Evolutionary conservation across 129 eudicot genomes (phyloP).

Genomic region (Pseudognaphalium luteoalbum): DNA sequence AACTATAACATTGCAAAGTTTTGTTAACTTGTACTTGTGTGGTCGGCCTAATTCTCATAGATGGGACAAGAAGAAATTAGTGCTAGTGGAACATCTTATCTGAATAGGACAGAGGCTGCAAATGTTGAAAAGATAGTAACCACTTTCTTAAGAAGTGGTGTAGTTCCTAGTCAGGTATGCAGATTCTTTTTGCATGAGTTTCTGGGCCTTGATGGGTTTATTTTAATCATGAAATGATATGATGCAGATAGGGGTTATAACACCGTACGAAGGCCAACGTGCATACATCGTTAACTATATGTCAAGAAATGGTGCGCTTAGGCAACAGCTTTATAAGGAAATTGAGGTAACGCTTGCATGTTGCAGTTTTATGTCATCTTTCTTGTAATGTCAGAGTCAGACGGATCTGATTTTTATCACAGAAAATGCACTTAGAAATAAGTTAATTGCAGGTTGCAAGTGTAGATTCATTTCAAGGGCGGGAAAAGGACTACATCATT

Average conservation of each 20-base stretch:
- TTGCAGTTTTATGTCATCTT: background rate
- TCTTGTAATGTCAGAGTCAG: background rate
- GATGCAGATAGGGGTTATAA: slow-evolving; percentile 86
- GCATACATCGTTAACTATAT: slow-evolving; percentile 93
- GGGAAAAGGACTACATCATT: slow-evolving; percentile 92
- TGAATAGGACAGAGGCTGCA: slow-evolving; percentile 94
- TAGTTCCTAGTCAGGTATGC: slow-evolving; percentile 84
- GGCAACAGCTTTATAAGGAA: slow-evolving; percentile 96
- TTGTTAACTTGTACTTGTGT: slow-evolving; percentile 1
- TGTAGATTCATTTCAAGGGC: slow-evolving; percentile 96
- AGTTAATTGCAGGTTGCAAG: slow-evolving; percentile 71
- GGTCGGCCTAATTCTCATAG: slow-evolving; percentile 35
- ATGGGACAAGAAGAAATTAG: slow-evolving; percentile 99
- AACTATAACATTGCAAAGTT: slow-evolving; percentile 3
- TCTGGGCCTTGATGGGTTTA: slow-evolving; percentile 5
- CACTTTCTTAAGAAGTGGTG: slow-evolving; percentile 88
- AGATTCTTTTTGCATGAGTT: background rate
- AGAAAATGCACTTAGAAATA: slow-evolving; percentile 10
- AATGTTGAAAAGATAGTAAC: slow-evolving; percentile 95
- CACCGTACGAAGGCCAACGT: slow-evolving; percentile 96
- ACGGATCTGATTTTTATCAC: background rate
- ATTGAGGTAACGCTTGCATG: slow-evolving; percentile 58
- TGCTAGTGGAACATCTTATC: slow-evolving; percentile 91
- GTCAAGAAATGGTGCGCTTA: slow-evolving; percentile 90
- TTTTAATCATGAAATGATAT: background rate